Evolutionary conservation across 352 stramenopile species (phyloP).

Genomic region (Phytophthora sansomeana): DNA sequence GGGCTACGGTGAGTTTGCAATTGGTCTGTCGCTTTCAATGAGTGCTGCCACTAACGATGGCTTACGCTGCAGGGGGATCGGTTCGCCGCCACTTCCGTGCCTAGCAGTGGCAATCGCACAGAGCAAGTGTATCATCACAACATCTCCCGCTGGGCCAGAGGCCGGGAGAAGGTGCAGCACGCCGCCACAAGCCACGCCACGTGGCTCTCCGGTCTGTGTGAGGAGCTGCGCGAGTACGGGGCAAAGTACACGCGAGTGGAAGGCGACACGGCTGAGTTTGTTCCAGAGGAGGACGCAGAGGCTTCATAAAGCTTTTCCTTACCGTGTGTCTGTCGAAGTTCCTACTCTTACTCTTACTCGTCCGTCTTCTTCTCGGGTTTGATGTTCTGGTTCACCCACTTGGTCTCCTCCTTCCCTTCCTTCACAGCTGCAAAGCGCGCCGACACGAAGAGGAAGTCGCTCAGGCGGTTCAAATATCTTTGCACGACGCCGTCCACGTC

Average conservation of each 20-base stretch:
- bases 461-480: slow-evolving; percentile 87
- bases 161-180: slow-evolving; percentile 66
- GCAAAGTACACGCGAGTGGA: slow-evolving; percentile 46
- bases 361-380: slow-evolving; percentile 40
- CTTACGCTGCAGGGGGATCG: slow-evolving; percentile 6
- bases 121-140: slow-evolving; percentile 61
- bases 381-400: slow-evolving; percentile 83
- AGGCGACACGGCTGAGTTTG: slow-evolving; percentile 11
- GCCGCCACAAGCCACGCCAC: slow-evolving; percentile 64
- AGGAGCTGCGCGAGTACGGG: slow-evolving; percentile 71
- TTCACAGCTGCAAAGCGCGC: slow-evolving; percentile 65
- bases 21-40: not conserved
- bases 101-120: slow-evolving; percentile 9
- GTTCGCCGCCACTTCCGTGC: slow-evolving; percentile 5
- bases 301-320: too few species aligned
- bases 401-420: slow-evolving; percentile 80
- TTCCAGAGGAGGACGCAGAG: slow-evolving; percentile 5
- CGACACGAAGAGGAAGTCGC: slow-evolving; percentile 91
- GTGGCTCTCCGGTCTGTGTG: slow-evolving; percentile 69
- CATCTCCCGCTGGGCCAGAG: slow-evolving; percentile 66
- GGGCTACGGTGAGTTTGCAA: slow-evolving; percentile 28
- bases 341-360: not conserved
- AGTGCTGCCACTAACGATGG: not conserved
- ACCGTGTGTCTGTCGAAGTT: not conserved
- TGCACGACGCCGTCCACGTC: slow-evolving; percentile 82